phyloP scores from a whole-genome alignment of 192 early-diverging fungal genomes.

The Coemansia sp. region DNA sequence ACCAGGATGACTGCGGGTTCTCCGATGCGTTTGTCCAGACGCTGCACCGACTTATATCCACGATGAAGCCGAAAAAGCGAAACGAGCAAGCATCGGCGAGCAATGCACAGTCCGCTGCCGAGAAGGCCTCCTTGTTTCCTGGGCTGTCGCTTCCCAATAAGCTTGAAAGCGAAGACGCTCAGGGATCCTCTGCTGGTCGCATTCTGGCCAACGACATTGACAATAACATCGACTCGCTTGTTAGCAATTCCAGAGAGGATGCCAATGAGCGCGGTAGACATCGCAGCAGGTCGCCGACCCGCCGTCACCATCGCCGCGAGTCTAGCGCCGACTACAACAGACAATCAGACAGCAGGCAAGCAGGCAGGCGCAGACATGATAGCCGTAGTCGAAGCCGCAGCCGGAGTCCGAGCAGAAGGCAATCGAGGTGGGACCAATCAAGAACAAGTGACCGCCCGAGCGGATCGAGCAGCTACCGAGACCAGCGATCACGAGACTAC shows the following conservation, averaged over 20 bases:
- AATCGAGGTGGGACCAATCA: slow-evolving; percentile 40
- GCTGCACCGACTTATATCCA: slow-evolving; percentile 84
- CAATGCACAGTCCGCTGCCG: slow-evolving; percentile 45
- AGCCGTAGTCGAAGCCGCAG: slow-evolving; percentile 14
- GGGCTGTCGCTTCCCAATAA: slow-evolving; percentile 64
- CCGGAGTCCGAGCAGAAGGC: slow-evolving; percentile 11
- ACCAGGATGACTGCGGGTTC: slow-evolving; percentile 78
- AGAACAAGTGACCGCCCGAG: slow-evolving; percentile 16
- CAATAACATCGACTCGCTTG: slow-evolving; percentile 36
- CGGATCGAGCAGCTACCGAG: background rate
- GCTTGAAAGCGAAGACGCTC: background rate
- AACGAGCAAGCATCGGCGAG: slow-evolving; percentile 1
- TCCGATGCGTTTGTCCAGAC: slow-evolving; percentile 77
- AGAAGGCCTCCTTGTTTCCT: slow-evolving; percentile 71
- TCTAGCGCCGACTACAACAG: slow-evolving; percentile 4
- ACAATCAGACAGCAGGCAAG: background rate
- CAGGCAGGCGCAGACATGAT: slow-evolving; percentile 21
- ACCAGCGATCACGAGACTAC: background rate
- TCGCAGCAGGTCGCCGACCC: slow-evolving; percentile 27
- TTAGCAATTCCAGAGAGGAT: slow-evolving; percentile 7
- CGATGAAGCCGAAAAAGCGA: slow-evolving; percentile 67
- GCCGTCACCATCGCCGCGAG: slow-evolving; percentile 5
- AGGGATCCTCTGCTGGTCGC: slow-evolving; percentile 9
- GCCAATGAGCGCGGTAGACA: slow-evolving; percentile 21
- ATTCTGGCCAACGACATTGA: slow-evolving; percentile 36